A percentile compares a stretch with the other conserved stretches of the same genome.
Evolutionary conservation across 1,139 yeast genomes (phyloP).

Genomic region (Yamadazyma trypodendri): DNA sequence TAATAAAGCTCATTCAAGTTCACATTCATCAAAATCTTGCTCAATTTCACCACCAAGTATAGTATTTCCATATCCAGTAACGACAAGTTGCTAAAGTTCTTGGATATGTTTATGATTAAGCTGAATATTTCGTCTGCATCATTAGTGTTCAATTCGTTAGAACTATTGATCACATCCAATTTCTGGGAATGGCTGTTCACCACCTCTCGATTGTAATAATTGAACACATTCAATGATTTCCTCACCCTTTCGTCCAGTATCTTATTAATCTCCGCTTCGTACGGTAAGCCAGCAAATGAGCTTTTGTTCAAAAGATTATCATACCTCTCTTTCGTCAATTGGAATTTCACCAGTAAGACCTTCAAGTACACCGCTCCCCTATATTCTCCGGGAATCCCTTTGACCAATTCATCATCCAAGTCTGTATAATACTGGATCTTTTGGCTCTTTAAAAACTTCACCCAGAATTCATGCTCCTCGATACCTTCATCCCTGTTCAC

Average conservation of each 20-base stretch:
- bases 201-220: constrained; percentile 33
- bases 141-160: constrained; percentile 15
- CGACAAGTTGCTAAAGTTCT: constrained; percentile 2
- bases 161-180: constrained; percentile 12
- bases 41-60: constrained; percentile 34
- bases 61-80: constrained; percentile 26
- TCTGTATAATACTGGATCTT: constrained; percentile 8
- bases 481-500: neutral
- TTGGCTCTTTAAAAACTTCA: constrained; percentile 1
- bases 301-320: constrained; percentile 28
- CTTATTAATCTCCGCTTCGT: constrained; percentile 4
- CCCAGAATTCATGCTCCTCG: constrained; percentile 9
- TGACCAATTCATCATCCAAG: constrained; percentile 18
- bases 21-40: constrained; percentile 27
- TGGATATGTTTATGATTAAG: constrained; percentile 3
- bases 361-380: constrained; percentile 35
- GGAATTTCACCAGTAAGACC: constrained; percentile 31
- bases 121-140: constrained; percentile 7
- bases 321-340: constrained; percentile 31
- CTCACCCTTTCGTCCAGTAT: constrained; percentile 15
- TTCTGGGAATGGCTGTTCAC: constrained; percentile 10
- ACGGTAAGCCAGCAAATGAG: constrained; percentile 14
- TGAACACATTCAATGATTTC: constrained; percentile 33
- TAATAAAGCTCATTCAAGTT: constrained; percentile 40
- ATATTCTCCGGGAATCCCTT: constrained; percentile 34